phyloP scores from a whole-genome alignment of 805 yeast genomes.

The Candida silvicultrix region DNA sequence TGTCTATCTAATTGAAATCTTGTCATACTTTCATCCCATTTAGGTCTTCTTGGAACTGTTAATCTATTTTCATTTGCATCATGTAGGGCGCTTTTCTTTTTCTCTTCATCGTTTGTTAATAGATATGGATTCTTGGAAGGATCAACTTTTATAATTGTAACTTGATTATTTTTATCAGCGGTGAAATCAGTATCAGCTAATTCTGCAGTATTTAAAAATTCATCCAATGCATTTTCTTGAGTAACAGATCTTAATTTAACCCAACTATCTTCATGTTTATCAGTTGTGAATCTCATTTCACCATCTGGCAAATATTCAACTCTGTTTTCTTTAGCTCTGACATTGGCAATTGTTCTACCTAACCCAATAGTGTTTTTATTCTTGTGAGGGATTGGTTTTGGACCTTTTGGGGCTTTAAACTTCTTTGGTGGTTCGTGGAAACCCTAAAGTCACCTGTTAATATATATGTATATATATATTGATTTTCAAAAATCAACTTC shows the following conservation, averaged over 20 bases:
- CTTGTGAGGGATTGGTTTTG: conserved; percentile 80
- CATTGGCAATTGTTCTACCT: conserved; percentile 78
- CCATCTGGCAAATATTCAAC: conserved; percentile 77
- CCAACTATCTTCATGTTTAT: conserved; percentile 80
- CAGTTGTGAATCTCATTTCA: conserved; percentile 83
- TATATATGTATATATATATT: too few relatives aligned
- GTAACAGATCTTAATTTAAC: conserved; percentile 90
- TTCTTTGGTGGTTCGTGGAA: conserved; percentile 45
- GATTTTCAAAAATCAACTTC: too few relatives aligned
- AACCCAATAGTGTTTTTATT: conserved; percentile 80
- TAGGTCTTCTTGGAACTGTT: conserved; percentile 90
- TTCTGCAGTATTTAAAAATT: conserved; percentile 91
- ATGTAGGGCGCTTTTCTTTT: conserved; percentile 52
- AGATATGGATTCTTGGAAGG: conserved; percentile 48
- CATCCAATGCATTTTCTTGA: conserved; percentile 90
- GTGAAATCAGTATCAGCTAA: conserved; percentile 94
- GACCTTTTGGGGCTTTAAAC: conserved; percentile 89
- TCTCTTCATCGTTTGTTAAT: conserved; percentile 61
- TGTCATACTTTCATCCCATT: conserved; percentile 70
- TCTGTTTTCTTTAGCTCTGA: conserved; percentile 61
- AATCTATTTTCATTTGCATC: conserved; percentile 62
- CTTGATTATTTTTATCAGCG: conserved; percentile 79
- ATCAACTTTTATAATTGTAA: conserved; percentile 77
- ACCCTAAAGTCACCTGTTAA: too few relatives aligned
- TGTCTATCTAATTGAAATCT: conserved; percentile 73